Evolutionary conservation across 371 early-diverging fungal species (phyloP), one percentile per base, ranked within the genome.

Genomic region (Coemansia sp.): DNA sequence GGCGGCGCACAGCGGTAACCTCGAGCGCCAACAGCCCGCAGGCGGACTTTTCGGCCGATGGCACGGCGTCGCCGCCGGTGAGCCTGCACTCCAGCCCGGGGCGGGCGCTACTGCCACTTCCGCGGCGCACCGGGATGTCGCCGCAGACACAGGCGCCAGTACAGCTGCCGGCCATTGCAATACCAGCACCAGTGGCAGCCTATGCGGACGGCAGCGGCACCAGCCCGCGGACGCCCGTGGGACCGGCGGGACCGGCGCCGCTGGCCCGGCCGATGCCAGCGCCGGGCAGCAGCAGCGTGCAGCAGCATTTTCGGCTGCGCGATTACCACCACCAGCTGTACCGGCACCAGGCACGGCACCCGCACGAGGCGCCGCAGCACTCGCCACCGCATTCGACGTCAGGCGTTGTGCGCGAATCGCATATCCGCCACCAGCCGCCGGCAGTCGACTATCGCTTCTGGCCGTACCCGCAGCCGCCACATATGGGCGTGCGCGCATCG

Each of bases 381-480:
- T 35, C 35, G 34, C 42, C 61, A 16, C 43, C 41, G 5, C 52
- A 35, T 39, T 4, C n/a, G 11, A 31, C 36, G 14, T 14, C 36
- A 14, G 32, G 11, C 3, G 54, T n/a, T 16, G 32, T 36, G 36
- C 13, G 42, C 47, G 26, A 53, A 16, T n/a, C 38, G 20, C 59
- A 58, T 4, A 20, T 6, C 31, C 49, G 40, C 9, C 59, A 59
- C 42, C 49, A 38, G 40, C n/a, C 5, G n/a, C 40, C 49, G 31
- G 51, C 59, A 16, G 50, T 40, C 1, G 64, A 58, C 34, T 35
- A 51, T 45, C 64, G 64, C 51, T 64, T 35, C 52, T 58, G 60
- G 64, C 64, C 64, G 36, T 64, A 64, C 60, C 58, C 50, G 57
- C 63, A 42, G 30, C 43, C 48, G 26, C n/a, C 34, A 42, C 54